Evolutionary conservation across 768 basidiomycete species (phyloP).

Genomic region (Gyrodon lividus): DNA sequence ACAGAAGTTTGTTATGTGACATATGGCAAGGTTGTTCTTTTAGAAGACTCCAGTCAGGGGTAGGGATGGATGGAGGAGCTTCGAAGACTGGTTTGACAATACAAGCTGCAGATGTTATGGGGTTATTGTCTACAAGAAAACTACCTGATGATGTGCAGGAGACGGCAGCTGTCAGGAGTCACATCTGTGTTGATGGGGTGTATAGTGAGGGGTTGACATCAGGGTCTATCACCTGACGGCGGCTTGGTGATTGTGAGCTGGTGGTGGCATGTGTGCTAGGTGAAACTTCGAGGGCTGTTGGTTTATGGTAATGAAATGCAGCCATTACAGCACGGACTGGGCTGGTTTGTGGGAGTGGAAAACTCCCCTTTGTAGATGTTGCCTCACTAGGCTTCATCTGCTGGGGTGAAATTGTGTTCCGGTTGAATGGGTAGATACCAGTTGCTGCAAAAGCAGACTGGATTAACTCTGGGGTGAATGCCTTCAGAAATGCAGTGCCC

Average conservation of each 20-base stretch:
- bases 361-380: slow-evolving; percentile 25
- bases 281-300: slow-evolving; percentile 4
- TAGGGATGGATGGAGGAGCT: too few species aligned
- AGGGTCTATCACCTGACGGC: too few species aligned
- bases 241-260: too few species aligned
- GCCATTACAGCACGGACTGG: slow-evolving; percentile 3
- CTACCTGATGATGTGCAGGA: slow-evolving; percentile 16
- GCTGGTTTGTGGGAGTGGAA: slow-evolving; percentile 25
- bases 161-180: slow-evolving; percentile 14
- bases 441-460: slow-evolving; percentile 32
- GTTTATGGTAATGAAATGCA: not conserved
- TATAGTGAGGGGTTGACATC: slow-evolving; percentile 15
- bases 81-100: too few species aligned
- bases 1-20: too few species aligned
- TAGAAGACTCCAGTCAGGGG: too few species aligned
- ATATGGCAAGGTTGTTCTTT: too few species aligned
- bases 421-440: slow-evolving; percentile 31
- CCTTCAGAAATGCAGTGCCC: slow-evolving; percentile 19
- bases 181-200: slow-evolving; percentile 24
- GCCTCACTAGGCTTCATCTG: slow-evolving; percentile 31
- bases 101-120: too few species aligned
- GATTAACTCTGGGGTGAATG: slow-evolving; percentile 30
- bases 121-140: too few species aligned
- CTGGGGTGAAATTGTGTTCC: slow-evolving; percentile 19
- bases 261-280: not conserved